Evolutionary conservation across 257 asterid species (phyloP), one percentile per base, ranked within the genome.

Genomic region (Nicotiana tabacum): DNA sequence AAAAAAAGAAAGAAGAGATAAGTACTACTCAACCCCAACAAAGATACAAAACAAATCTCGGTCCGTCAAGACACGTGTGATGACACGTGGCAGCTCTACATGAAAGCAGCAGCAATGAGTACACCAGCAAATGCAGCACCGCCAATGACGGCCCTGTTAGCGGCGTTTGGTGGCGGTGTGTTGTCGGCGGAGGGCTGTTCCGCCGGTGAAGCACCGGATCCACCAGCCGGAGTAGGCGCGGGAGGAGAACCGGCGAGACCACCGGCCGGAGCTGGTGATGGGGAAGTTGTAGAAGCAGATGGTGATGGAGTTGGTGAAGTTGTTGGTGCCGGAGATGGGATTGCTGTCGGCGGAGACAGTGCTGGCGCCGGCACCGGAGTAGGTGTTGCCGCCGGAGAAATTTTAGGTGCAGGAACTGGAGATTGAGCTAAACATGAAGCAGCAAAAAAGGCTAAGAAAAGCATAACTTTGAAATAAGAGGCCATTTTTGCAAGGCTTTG

Each of bases 381-480:
- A 0, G 95, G 93, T 4, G 89, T 56, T 83, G 92, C 93, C 66
- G 92, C 9, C 79, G 92, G 94, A 46, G 96, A 92, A 77, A 89
- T 88, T 13, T 86, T 82, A 2, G 96, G 94, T 15, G 96, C 87
- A 1, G 91, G 89, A 0, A 89, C 79, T 8, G 97, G 97, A 24
- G 94, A 85, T 82, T 93, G 97, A 0, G 96, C 96, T 85, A 84
- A 62, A 83, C 94, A 91, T 5, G 94, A 83, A 77, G 94, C 83
- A 87, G 89, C 84, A 7, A 92, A 33, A 78, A 91, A 90, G 3
- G 93, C 91, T 17, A 93, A 15, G 81, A 92, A 81, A 69, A 93
- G 67, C 77, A 92, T n/a, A 60, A 89, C 55, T 85, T 87, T 90
- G 21, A 90, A 68, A 16, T 80, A 66, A 18, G 90, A 83, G 80